phyloP scores from a whole-genome alignment of 2,329 filamentous ascomycete genomes.

The Stachybotrys chlorohalonatus region DNA sequence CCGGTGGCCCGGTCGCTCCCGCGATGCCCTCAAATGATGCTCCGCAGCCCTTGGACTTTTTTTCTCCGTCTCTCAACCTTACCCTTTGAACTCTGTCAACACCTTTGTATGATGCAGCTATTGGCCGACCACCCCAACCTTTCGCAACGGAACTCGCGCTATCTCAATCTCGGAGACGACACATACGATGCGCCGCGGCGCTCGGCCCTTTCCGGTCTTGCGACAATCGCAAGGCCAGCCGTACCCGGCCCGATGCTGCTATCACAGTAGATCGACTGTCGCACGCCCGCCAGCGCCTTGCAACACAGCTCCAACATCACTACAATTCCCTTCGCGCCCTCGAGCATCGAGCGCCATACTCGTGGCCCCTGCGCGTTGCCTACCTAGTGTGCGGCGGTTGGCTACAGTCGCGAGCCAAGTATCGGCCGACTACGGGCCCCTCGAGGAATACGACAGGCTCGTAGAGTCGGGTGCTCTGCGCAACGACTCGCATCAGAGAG shows the following conservation, averaged over 20 bases:
- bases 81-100: no score
- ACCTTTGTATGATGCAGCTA: background rate
- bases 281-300: no score
- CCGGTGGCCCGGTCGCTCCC: background rate
- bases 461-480: constrained; percentile 65
- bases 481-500: constrained; percentile 86
- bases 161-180: background rate
- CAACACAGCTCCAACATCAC: no score
- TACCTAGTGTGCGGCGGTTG: constrained; percentile 11
- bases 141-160: background rate
- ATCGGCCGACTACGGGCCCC: constrained; percentile 50
- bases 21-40: background rate
- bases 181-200: background rate
- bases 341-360: no score
- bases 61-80: background rate
- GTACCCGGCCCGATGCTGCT: background rate
- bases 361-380: background rate
- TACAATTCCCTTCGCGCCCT: no score
- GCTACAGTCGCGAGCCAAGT: constrained; percentile 15
- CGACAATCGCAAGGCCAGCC: background rate
- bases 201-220: background rate
- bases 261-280: no score
- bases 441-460: constrained; percentile 80
- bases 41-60: background rate
- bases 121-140: background rate